Percentiles rank a stretch among this genome's conserved stretches.
These are phyloP conservation scores for Brassica incana DNA, from an alignment of 345 rosid genomes.

Conservation along the genomic window DNA sequence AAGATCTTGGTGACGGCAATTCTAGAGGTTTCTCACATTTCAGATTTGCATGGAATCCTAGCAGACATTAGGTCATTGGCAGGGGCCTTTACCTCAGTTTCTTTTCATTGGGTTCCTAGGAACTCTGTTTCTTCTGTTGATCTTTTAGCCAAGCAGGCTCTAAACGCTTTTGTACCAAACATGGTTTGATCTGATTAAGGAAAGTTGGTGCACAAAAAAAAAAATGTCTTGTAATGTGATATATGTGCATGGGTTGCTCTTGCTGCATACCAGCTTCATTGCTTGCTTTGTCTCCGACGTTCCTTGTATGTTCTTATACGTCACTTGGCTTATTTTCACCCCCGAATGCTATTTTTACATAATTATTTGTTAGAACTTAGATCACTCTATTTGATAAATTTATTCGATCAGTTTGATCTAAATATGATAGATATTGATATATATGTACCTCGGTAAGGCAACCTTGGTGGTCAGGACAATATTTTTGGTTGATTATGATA, in stretches of 20 bases:
- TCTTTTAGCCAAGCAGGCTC: too few relatives aligned
- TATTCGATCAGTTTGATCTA: neutral
- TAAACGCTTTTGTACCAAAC: too few relatives aligned
- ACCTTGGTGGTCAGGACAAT: constrained; percentile 46
- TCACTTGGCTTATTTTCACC: constrained; percentile 59
- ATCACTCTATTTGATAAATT: neutral
- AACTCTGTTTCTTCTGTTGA: too few relatives aligned
- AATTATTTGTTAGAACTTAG: neutral
- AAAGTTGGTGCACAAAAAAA: too few relatives aligned
- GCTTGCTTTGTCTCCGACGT: constrained; percentile 60
- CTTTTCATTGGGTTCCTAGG: too few relatives aligned
- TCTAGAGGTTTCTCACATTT: too few relatives aligned
- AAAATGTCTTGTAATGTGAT: constrained; percentile 46
- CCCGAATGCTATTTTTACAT: constrained; percentile 55
- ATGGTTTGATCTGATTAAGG: too few relatives aligned
- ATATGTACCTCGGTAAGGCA: constrained; percentile 50
- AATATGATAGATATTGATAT: neutral
- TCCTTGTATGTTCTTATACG: constrained; percentile 62
- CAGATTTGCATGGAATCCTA: too few relatives aligned
- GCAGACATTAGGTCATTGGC: too few relatives aligned
- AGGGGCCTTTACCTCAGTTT: too few relatives aligned
- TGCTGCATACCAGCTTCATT: constrained; percentile 58
- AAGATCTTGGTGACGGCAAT: too few relatives aligned
- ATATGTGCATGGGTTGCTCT: constrained; percentile 48
- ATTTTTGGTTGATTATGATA: constrained; percentile 57